Evolutionary conservation across 495 filamentous ascomycete genomes (phyloP), one percentile per base, ranked within the genome.

Genomic region (Talaromyces stipitatus): DNA sequence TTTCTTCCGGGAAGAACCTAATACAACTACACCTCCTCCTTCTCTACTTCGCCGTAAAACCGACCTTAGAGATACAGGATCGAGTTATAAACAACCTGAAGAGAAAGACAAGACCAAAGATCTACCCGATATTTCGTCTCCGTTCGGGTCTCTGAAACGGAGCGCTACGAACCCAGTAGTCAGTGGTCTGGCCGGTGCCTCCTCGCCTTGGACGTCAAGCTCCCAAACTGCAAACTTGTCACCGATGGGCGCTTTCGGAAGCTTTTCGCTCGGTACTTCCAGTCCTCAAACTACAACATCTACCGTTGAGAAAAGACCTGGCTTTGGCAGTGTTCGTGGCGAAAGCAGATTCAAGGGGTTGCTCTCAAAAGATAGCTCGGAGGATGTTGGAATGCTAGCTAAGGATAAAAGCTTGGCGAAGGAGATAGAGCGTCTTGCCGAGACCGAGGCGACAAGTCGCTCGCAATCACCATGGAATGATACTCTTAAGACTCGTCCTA

Each of bases 241-340:
- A 3, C 83, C 84, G 4, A 88, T 92, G 76, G 90, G 90, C 24
- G 82, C 86, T n/a, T 96, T 96, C 71, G 90, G 91, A 10, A 92
- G 81, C 57, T 96, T 96, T 65, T 84, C 84, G 9, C 67, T 91
- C 22, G 79, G 78, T n/a, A 65, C 72, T 12, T 64, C 62, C 26
- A 57, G 68, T 4, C 69, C 69, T 14, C 77, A 75, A 36, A 62
- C 66, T 36, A 59, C 61, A 20, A 59, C 61, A 20, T 80, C 84
- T 14, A 66, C 70, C 1, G 68, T 72, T 32, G 89, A 95, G 55
- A 94, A 91, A 75, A 80, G 82, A 59, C 60, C 81, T 33, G 83
- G 84, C 2, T 83, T 85, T 65, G 86, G 82, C 43, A 88, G 82
- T 60, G 62, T 82, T 23, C 77, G 89, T 30, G 84, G 86, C 11